These are phyloP conservation scores for Epichloe hybrida DNA, from an alignment of 2,329 filamentous ascomycete species.

Conservation along the genomic window DNA sequence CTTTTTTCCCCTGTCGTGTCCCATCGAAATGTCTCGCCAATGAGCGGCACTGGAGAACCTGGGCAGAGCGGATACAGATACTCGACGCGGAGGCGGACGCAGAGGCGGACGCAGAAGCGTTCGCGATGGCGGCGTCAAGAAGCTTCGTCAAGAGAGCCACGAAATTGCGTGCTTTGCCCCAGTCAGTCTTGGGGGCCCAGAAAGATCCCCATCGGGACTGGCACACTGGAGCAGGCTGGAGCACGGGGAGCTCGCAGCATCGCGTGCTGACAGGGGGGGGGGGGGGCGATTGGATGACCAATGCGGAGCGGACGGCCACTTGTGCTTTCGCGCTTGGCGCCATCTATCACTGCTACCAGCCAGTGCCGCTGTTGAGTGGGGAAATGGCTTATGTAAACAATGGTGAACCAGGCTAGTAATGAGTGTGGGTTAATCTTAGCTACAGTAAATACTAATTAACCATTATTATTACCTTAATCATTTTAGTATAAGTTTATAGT, in stretches of 20 bases:
- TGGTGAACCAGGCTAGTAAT: too few species aligned
- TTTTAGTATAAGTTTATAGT: too few species aligned
- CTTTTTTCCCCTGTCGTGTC: neutral
- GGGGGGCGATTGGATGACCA: neutral
- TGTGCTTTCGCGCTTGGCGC: neutral
- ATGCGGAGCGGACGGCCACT: neutral
- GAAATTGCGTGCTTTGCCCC: conserved; percentile 25
- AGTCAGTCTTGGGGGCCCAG: neutral
- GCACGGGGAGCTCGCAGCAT: neutral
- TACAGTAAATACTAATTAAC: too few species aligned
- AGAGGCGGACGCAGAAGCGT: neutral
- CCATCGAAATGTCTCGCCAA: neutral
- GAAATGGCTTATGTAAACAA: too few species aligned
- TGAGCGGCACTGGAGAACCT: neutral
- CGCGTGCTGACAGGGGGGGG: conserved; percentile 3
- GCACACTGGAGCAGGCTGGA: neutral
- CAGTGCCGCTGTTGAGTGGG: too few species aligned
- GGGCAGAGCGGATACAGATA: neutral
- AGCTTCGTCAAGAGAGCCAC: conserved; percentile 13
- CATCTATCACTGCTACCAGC: too few species aligned
- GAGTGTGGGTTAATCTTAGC: too few species aligned
- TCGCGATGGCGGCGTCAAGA: neutral
- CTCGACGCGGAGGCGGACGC: neutral
- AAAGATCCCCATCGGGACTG: neutral
- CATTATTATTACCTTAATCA: too few species aligned